Base-by-base conservation (phyloP, 805 yeast genomes). In the Candida lessepsii region DNA sequence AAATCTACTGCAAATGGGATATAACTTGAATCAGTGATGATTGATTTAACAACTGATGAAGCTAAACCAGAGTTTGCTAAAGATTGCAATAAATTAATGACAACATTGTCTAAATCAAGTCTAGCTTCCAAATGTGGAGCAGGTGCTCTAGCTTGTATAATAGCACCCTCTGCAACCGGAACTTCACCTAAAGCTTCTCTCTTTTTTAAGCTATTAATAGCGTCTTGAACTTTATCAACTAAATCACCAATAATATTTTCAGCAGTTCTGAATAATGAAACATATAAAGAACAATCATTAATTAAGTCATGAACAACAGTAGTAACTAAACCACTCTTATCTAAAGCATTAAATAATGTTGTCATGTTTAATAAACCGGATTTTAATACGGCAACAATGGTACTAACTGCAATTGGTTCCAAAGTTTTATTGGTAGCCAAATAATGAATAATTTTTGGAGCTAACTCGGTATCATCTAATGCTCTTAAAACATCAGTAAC, bases 21-120 rank as follows among this genome's bases (percentile, higher is more conserved):
- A 52, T 64, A 68, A 18, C 47, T 34, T 18, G 61, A 23, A 50
- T 67, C 71, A n/a, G 70, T 63, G 41, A 67, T 53, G 19, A 67
- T 61, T 28, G 68, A 50, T 49, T 57, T 55, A 38, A 68, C 67
- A 9, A 68, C 70, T 18, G 63, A 60, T 17, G 62, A 43, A 6
- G 67, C 72, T 44, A 68, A 63, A n/a, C 74, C 74, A 11, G 72
- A 67, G 23, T 55, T 42, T 18, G 56, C 67, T 50, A 68, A 59
- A n/a, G 71, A 65, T 42, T 68, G 63, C 49, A 68, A 61, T 37
- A 68, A 52, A 36, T 65, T 63, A 23, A 58, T 57, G 10, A 67
- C 57, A 19, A 67, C 53, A 9, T 52, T 52, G 41, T 61, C 50
- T 14, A 50, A 37, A 41, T 57, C 63, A 17, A 48, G 35, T 43